phyloP scores from a whole-genome alignment of 2,329 filamentous ascomycete species.

The Ophiocordyceps robertsii region DNA sequence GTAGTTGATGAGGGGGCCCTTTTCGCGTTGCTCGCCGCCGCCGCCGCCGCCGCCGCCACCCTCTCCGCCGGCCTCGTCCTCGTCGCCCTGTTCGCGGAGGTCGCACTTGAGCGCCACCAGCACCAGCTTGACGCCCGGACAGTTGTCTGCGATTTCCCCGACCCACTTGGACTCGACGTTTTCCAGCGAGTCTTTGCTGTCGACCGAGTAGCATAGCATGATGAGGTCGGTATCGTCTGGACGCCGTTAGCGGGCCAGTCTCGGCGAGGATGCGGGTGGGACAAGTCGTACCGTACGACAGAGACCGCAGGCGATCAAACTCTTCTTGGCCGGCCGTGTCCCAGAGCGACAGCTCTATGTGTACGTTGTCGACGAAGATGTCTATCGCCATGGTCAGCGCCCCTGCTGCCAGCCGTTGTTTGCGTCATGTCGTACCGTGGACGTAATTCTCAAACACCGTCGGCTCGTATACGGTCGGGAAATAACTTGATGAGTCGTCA shows the following conservation, averaged over 20 bases:
- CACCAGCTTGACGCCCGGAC: slow-evolving; percentile 86
- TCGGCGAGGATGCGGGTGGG: neutral
- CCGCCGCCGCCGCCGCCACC: slow-evolving; percentile 10
- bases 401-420: neutral
- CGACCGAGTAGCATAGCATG: slow-evolving; percentile 97
- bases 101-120: slow-evolving; percentile 96
- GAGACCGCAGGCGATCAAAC: slow-evolving; percentile 88
- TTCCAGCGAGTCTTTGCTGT: slow-evolving; percentile 90
- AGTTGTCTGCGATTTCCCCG: slow-evolving; percentile 95
- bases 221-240: slow-evolving; percentile 83
- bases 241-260: neutral
- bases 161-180: slow-evolving; percentile 99
- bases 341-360: slow-evolving; percentile 96
- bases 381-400: slow-evolving; percentile 36
- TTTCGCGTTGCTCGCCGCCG: slow-evolving; percentile 35
- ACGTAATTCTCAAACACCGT: slow-evolving; percentile 99
- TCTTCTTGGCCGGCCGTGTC: slow-evolving; percentile 98
- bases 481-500: slow-evolving; percentile 50
- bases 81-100: slow-evolving; percentile 62
- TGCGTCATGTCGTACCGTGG: slow-evolving; percentile 49
- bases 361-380: slow-evolving; percentile 94
- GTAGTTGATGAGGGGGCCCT: slow-evolving; percentile 71
- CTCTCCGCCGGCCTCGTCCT: slow-evolving; percentile 51
- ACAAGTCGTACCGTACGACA: slow-evolving; percentile 64
- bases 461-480: slow-evolving; percentile 95